Conservation (phyloP, 495 filamentous ascomycete species). For the Cercophora sp. region DNA sequence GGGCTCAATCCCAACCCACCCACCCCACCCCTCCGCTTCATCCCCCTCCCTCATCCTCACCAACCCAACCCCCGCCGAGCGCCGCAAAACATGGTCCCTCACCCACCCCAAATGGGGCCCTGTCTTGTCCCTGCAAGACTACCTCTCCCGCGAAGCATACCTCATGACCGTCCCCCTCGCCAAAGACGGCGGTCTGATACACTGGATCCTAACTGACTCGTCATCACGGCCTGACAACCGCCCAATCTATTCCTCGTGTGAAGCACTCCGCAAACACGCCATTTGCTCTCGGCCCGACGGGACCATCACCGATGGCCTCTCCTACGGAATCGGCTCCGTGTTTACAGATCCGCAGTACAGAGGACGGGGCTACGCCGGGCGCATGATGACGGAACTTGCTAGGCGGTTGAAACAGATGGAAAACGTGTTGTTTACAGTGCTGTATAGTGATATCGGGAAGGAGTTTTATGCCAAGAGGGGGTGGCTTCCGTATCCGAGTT, state of each 20-base stretch:
- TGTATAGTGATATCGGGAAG: conserved; percentile 96
- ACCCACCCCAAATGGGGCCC: conserved; percentile 73
- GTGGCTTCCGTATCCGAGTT: conserved; percentile 70
- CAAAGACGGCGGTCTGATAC: conserved; percentile 68
- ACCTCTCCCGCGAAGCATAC: conserved; percentile 72
- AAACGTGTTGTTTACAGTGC: conserved; percentile 56
- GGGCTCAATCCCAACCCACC: conserved; percentile 22
- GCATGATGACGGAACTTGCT: conserved; percentile 54
- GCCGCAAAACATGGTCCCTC: conserved; percentile 55
- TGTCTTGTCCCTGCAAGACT: conserved; percentile 59
- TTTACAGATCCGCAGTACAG: conserved; percentile 71
- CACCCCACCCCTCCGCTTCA: too few species aligned
- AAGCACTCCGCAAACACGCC: conserved; percentile 74
- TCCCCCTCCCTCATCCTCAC: conserved; percentile 63
- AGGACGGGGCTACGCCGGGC: conserved; percentile 72
- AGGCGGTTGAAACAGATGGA: conserved; percentile 26
- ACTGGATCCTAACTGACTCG: conserved; percentile 78
- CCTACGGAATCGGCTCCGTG: conserved; percentile 81
- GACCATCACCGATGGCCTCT: conserved; percentile 57
- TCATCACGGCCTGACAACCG: conserved; percentile 43
- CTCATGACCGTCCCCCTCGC: conserved; percentile 64
- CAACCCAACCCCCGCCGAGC: conserved; percentile 64
- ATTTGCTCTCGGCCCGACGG: conserved; percentile 30
- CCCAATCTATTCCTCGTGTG: conserved; percentile 74
- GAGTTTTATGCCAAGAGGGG: conserved; percentile 79